Evolutionary conservation across 495 filamentous ascomycete species (phyloP).

Genomic region (Penicillium ochrochloron): DNA sequence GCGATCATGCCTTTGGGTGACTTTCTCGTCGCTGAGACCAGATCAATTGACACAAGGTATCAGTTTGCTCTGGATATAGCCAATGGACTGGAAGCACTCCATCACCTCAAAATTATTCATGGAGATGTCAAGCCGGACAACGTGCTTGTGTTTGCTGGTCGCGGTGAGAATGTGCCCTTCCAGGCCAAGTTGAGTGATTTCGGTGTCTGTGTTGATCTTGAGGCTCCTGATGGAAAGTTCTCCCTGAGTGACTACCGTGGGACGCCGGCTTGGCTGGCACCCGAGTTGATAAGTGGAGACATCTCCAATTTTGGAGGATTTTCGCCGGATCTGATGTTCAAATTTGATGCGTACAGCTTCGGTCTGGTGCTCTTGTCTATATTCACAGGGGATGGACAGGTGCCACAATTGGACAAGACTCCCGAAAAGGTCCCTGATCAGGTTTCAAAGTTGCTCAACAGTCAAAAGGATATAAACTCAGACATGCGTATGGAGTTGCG

Average conservation of each 20-base stretch:
- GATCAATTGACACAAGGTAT: constrained; percentile 17
- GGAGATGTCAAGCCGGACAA: constrained; percentile 48
- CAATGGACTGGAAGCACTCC: constrained; percentile 71
- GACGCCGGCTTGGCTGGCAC: constrained; percentile 31
- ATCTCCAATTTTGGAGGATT: constrained; percentile 18
- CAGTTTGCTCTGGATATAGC: constrained; percentile 51
- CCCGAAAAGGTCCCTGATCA: constrained; percentile 7
- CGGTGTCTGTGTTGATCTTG: constrained; percentile 31
- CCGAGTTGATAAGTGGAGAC: constrained; percentile 21
- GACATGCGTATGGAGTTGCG: constrained; percentile 15
- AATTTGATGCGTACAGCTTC: constrained; percentile 28
- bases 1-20: constrained; percentile 25
- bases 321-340: constrained; percentile 23
- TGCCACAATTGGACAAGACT: constrained; percentile 4
- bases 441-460: constrained; percentile 12
- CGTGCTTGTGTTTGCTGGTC: constrained; percentile 37
- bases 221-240: constrained; percentile 18
- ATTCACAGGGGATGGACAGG: constrained; percentile 20
- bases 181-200: constrained; percentile 38
- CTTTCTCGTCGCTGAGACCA: constrained; percentile 17
- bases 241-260: constrained; percentile 26
- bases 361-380: constrained; percentile 25
- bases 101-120: constrained; percentile 72
- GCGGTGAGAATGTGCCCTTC: constrained; percentile 27
- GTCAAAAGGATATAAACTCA: constrained; percentile 15